A percentile compares a stretch with the other conserved stretches of the same genome.
phyloP scores from a whole-genome alignment of 2,329 filamentous ascomycete species.

The Acephala macrosclerotiorum region DNA sequence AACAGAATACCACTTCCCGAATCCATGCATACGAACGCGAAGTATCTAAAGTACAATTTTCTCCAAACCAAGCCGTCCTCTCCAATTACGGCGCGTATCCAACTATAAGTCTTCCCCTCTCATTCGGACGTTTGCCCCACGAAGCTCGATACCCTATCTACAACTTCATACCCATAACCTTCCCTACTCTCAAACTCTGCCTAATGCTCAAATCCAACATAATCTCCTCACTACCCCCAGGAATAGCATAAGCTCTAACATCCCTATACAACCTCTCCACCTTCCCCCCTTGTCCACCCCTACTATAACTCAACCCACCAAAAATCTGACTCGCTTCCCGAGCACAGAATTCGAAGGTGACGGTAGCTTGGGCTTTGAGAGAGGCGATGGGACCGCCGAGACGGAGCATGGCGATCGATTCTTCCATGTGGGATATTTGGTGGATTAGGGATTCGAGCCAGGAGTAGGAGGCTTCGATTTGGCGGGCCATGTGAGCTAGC shows the following conservation, averaged over 20 bases:
- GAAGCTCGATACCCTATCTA: too few relatives aligned
- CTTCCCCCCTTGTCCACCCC: constrained; percentile 94
- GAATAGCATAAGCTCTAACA: constrained; percentile 94
- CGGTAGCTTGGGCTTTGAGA: constrained; percentile 91
- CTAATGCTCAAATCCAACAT: constrained; percentile 97
- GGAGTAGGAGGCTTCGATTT: constrained; percentile 96
- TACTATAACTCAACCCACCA: constrained; percentile 88
- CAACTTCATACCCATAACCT: constrained; percentile 95
- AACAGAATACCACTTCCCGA: background rate
- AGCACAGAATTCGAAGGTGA: constrained; percentile 97
- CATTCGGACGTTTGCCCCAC: too few relatives aligned
- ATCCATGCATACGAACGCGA: background rate
- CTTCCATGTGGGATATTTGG: constrained; percentile 91
- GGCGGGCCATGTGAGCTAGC: constrained; percentile 96
- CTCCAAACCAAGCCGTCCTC: background rate
- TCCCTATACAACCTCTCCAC: constrained; percentile 94
- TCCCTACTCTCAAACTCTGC: constrained; percentile 86
- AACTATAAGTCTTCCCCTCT: too few relatives aligned
- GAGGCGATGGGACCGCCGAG: constrained; percentile 93
- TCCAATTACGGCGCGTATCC: too few relatives aligned
- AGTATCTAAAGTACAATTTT: constrained; percentile 9
- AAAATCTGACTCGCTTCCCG: constrained; percentile 98
- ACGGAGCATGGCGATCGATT: constrained; percentile 94
- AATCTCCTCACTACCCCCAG: constrained; percentile 96
- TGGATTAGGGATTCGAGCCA: constrained; percentile 97